Evolutionary conservation across 2,329 filamentous ascomycete genomes (phyloP), one percentile per base, ranked within the genome.

Genomic region (Alternaria triticina): DNA sequence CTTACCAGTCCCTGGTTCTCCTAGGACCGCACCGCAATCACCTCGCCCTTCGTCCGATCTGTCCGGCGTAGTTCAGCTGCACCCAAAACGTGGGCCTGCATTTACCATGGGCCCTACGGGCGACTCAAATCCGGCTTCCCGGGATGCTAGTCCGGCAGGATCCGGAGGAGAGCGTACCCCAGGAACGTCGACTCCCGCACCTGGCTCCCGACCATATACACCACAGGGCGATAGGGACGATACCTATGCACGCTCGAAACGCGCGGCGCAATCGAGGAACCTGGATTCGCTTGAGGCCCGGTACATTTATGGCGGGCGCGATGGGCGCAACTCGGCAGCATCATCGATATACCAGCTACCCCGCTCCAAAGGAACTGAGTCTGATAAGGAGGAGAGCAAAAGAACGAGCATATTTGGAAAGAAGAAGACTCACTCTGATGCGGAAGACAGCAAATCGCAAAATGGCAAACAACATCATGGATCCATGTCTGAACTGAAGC

Each of bases 401-500:
- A 83, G 86, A 46, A 77, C 83, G 22, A 85, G 86, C 61, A 83
- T 89, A 54, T 88, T 88, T 66, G 83, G 80, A 27, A 68, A 62
- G 58, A 85, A 83, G 61, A 82, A 81, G 40, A 71, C 87, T 67
- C 83, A 66, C 23, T 75, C 74, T 10, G 71, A 88, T 22, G 74
- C 74, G 20, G 82, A 82, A 68, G 67, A 80, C 57, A 56, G 57
- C 67, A 69, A 76, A 27, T 62, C 70, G n/a, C 57, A 54, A 5
- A 47, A 64, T 5, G 71, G 71, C 17, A 78, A 77, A 58, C 81
- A 92, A 61, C 70, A 75, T 33, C 81, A 92, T 63, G 89, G 91
- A 22, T 97, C 96, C 6, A 98, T 98, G 91, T 90, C 92, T 4
- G 95, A 98, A 73, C 82, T 99, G 64, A 97, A 97, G 82, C 88